Percentiles rank a stretch among this genome's conserved stretches.
Conservation (phyloP, 2,329 filamentous ascomycete species). For the Fusarium xylarioides region DNA sequence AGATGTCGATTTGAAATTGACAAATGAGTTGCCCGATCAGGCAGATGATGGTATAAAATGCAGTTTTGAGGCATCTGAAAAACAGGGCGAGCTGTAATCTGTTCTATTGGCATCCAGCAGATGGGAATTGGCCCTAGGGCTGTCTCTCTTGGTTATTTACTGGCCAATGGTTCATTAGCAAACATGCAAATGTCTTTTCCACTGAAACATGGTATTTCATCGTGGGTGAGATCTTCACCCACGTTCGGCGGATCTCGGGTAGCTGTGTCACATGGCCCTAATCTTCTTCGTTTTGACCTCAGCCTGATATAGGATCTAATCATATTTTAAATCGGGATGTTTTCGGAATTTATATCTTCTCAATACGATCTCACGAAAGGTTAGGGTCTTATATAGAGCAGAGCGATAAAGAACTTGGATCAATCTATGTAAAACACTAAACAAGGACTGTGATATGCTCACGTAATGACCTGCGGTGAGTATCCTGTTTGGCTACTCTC, state of each 20-base stretch:
- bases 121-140: accelerated
- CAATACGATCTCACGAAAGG: accelerated
- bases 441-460: not conserved
- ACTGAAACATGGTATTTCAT: not conserved
- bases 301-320: too few relatives aligned
- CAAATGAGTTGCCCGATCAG: not conserved
- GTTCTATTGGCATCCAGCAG: not conserved
- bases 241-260: not conserved
- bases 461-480: not conserved
- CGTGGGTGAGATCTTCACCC: not conserved
- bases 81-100: not conserved
- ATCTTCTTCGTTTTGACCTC: too few relatives aligned
- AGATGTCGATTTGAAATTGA: too few relatives aligned
- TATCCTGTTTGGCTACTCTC: not conserved
- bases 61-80: accelerated
- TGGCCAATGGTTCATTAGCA: not conserved
- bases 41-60: not conserved
- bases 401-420: accelerated
- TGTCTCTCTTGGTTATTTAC: too few relatives aligned
- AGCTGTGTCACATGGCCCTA: not conserved
- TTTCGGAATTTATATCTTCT: too few relatives aligned
- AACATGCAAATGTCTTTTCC: not conserved
- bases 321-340: too few relatives aligned
- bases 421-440: not conserved
- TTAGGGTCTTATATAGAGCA: accelerated